phyloP scores from a whole-genome alignment of 1,284 basidiomycete genomes.

The Abortiporus biennis region DNA sequence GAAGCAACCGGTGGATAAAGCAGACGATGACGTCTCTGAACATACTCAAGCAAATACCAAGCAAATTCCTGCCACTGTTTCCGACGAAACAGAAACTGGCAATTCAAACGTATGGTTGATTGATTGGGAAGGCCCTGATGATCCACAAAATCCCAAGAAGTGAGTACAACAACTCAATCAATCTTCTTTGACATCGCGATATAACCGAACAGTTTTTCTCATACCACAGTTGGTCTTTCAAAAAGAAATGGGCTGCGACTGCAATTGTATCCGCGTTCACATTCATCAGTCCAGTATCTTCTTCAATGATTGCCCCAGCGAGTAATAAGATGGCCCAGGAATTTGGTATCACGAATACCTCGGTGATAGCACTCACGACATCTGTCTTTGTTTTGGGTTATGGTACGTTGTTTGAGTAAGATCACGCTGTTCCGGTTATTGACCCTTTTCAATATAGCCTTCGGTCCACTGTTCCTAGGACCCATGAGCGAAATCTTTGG shows the following conservation, averaged over 20 bases:
- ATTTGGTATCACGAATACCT: slow-evolving; percentile 48
- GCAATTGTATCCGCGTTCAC: slow-evolving; percentile 57
- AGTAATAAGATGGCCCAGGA: slow-evolving; percentile 43
- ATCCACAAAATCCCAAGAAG: slow-evolving; percentile 59
- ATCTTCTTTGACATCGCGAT: too few relatives aligned
- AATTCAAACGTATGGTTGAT: too few relatives aligned
- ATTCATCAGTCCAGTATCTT: slow-evolving; percentile 61
- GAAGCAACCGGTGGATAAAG: too few relatives aligned
- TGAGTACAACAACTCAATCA: too few relatives aligned
- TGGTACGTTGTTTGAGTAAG: slow-evolving; percentile 29
- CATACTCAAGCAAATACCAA: too few relatives aligned
- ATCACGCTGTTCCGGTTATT: background rate
- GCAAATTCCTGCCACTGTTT: too few relatives aligned
- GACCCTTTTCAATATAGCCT: slow-evolving; percentile 20
- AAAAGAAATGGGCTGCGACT: slow-evolving; percentile 58
- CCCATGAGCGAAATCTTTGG: slow-evolving; percentile 52
- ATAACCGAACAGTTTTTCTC: too few relatives aligned
- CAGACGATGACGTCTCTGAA: too few relatives aligned
- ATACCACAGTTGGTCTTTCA: slow-evolving; percentile 57
- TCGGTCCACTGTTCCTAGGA: slow-evolving; percentile 49
- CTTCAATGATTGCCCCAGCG: slow-evolving; percentile 72
- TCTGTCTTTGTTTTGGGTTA: slow-evolving; percentile 68
- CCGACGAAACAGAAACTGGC: too few relatives aligned
- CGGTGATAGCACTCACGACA: slow-evolving; percentile 52
- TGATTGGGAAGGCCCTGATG: slow-evolving; percentile 53